Base-by-base conservation (phyloP, 768 basidiomycete species). In the Hericium erinaceus region DNA sequence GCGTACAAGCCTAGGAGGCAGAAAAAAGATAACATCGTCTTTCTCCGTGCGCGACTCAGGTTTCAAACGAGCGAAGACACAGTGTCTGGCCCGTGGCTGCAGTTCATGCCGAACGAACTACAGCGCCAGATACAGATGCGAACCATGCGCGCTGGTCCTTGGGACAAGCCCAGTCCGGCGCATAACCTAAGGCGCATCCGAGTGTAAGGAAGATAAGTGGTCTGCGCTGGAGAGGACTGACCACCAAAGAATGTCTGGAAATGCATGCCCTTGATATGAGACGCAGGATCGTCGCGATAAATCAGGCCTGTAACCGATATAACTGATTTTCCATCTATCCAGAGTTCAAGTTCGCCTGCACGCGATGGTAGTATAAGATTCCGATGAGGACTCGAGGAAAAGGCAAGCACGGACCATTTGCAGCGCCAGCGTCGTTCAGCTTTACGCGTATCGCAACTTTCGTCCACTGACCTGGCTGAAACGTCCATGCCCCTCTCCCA, bases 211-310 rank as follows among this genome's bases (percentile, higher is more conserved):
- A 46, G 44, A 46, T 15, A 13, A 33, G 13, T 46, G 13, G 22
- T 15, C 44, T 46, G 44, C 44, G 44, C n/a, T 16, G 20, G 22
- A 33, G 58, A 26, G 9, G 12, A 41, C 73, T 55, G 62, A 82
- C 84, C 86, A 48, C 87, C 87, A 60, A 91, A 91, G 73, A 89
- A 91, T 0, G 87, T 89, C 68, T 88, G 81, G 53, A 86, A 80
- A 66, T 87, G 86, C 67, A 85, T 79, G 8, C 88, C 88, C 57
- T 81, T 81, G 55, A 90, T 79, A 54, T 70, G 74, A 1, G 76
- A 74, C 1, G 72, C 74, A 7, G 64, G 62, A 1, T 64, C 50
- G 24, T 66, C 63, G 11, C 83, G 75, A 4, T 89, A 65, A 4
- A 72, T 67, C 1, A 92, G 67, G 0, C 79, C 79, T 1, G 66